These are phyloP conservation scores for Suillus americanus DNA, from an alignment of 768 basidiomycete species.

Conservation along the genomic window DNA sequence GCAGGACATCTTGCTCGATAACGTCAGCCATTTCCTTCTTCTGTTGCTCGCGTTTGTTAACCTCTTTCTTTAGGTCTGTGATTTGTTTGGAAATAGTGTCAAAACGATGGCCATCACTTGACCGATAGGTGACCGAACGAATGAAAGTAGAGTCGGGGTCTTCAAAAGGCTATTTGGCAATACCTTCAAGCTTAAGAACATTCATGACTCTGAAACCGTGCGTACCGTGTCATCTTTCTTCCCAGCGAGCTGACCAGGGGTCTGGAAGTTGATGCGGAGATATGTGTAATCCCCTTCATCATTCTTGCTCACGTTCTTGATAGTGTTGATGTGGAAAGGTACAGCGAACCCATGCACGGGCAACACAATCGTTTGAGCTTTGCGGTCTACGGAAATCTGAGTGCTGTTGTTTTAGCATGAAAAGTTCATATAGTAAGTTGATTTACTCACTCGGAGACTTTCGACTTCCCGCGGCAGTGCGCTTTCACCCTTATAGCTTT, in stretches of 20 bases:
- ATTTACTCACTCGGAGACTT: conserved; percentile 62
- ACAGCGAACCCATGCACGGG: conserved; percentile 96
- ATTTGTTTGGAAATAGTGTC: conserved; percentile 89
- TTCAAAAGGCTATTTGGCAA: conserved; percentile 74
- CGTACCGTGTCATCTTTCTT: conserved; percentile 97
- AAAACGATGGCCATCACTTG: conserved; percentile 85
- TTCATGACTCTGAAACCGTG: not conserved
- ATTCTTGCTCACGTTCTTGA: conserved; percentile 96
- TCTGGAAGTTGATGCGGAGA: conserved; percentile 96
- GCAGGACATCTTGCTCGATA: conserved; percentile 87
- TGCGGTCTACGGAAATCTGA: conserved; percentile 90
- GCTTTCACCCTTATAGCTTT: conserved; percentile 94
- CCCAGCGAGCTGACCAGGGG: conserved; percentile 94
- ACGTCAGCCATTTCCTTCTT: conserved; percentile 99
- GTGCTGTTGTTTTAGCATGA: not conserved
- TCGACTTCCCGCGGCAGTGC: conserved; percentile 86
- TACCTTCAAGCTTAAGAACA: conserved; percentile 4
- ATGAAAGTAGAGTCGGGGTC: conserved; percentile 96
- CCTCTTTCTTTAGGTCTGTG: conserved; percentile 93
- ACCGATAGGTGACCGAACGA: conserved; percentile 92
- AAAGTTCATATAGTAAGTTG: not conserved
- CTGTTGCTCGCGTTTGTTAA: conserved; percentile 95
- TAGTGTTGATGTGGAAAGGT: conserved; percentile 97
- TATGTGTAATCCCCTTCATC: conserved; percentile 96
- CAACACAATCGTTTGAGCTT: conserved; percentile 84